Percentiles rank a stretch among this genome's conserved stretches.
These are phyloP conservation scores for Pycnococcus provasolii DNA, from an alignment of 139 green algal species.

Conservation along the genomic window DNA sequence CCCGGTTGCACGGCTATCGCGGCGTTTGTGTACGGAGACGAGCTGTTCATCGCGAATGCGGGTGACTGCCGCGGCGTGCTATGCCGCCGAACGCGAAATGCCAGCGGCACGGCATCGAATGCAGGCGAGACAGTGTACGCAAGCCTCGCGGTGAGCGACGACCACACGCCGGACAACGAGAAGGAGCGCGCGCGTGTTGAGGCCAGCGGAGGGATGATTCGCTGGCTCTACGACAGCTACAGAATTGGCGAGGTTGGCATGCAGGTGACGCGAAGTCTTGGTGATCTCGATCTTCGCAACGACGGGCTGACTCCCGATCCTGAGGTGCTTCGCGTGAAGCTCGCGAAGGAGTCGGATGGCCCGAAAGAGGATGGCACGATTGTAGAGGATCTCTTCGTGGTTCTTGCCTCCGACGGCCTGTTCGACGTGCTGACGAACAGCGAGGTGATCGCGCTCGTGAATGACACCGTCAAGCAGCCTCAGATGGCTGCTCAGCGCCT, in stretches of 20 bases:
- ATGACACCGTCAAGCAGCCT: slow-evolving; percentile 27
- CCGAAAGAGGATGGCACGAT: neutral
- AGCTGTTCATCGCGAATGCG: slow-evolving; percentile 59
- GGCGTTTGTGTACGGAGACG: slow-evolving; percentile 38
- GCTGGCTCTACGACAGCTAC: neutral
- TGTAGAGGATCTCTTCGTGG: slow-evolving; percentile 11
- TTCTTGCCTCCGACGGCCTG: slow-evolving; percentile 30
- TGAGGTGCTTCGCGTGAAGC: slow-evolving; percentile 45
- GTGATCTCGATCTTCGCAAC: slow-evolving; percentile 70
- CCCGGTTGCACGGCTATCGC: slow-evolving; percentile 63
- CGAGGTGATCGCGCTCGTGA: slow-evolving; percentile 12
- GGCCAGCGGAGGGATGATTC: neutral
- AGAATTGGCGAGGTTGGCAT: neutral
- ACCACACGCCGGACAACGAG: slow-evolving; percentile 69
- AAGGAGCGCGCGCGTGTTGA: slow-evolving; percentile 40
- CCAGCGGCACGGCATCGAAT: neutral
- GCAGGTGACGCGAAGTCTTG: slow-evolving; percentile 61
- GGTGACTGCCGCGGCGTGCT: slow-evolving; percentile 77
- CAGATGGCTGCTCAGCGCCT: slow-evolving; percentile 22
- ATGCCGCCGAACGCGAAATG: slow-evolving; percentile 21
- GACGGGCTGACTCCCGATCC: slow-evolving; percentile 56
- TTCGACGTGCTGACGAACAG: slow-evolving; percentile 23
- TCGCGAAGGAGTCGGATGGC: slow-evolving; percentile 20
- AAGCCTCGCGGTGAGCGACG: slow-evolving; percentile 41
- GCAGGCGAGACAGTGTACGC: slow-evolving; percentile 21